Percentiles rank a stretch among this genome's conserved stretches.
These are phyloP conservation scores for Colletotrichum truncatum DNA, from an alignment of 2,329 filamentous ascomycete genomes.

Conservation along the genomic window DNA sequence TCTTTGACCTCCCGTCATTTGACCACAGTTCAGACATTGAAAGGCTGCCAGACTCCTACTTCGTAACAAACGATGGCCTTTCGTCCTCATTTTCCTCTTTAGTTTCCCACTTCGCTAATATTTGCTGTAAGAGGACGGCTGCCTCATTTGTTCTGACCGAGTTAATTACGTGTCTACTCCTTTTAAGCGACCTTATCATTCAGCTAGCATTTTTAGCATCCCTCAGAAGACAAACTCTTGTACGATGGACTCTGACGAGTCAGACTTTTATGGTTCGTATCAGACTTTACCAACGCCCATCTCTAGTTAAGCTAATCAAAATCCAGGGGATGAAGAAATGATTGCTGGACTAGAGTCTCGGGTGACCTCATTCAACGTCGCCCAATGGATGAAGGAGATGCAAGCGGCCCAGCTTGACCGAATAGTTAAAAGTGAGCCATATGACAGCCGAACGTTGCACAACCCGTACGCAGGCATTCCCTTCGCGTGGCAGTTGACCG, in stretches of 20 bases:
- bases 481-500: slow-evolving; percentile 70
- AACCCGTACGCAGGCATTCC: slow-evolving; percentile 67
- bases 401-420: slow-evolving; percentile 20
- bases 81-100: no score
- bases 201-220: no score
- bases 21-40: no score
- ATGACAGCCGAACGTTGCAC: slow-evolving; percentile 47
- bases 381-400: slow-evolving; percentile 57
- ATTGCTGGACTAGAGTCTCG: slow-evolving; percentile 57
- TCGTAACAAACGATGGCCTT: no score
- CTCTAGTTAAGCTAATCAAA: background rate
- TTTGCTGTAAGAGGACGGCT: no score
- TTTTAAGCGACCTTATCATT: no score
- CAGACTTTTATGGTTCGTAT: slow-evolving; percentile 35
- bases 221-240: no score
- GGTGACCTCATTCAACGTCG: slow-evolving; percentile 58
- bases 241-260: slow-evolving; percentile 30
- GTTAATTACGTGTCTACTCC: no score
- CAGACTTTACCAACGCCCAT: slow-evolving; percentile 17
- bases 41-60: no score
- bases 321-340: slow-evolving; percentile 63
- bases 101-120: no score
- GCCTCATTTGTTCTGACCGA: no score
- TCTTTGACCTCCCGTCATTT: no score
- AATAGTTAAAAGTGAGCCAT: background rate